These are phyloP conservation scores for Chlamydomonas sp. DNA, from an alignment of 139 green algal species.

Conservation along the genomic window DNA sequence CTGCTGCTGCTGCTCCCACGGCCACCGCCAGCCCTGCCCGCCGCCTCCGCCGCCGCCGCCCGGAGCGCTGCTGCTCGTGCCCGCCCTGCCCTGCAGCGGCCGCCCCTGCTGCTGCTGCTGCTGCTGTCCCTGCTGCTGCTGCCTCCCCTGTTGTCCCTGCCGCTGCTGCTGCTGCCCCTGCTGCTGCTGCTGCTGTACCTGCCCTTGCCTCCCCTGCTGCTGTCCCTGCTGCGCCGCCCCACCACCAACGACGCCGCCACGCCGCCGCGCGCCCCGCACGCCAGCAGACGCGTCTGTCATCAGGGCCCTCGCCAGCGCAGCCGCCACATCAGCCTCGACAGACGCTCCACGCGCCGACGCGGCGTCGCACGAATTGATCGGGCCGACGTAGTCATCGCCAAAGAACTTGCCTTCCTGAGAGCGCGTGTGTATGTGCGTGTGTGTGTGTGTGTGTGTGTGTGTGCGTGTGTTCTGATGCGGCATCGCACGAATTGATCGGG, in stretches of 20 bases:
- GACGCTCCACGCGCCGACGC: conserved; percentile 39
- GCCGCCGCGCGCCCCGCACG: not conserved
- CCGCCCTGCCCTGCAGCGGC: not conserved
- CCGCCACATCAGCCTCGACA: conserved; percentile 53
- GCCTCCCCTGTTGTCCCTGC: not conserved
- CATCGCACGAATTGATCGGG: not conserved
- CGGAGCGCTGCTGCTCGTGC: not conserved
- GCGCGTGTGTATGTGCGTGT: not conserved
- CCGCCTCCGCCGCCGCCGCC: too few species aligned
- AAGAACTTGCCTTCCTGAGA: conserved; percentile 56
- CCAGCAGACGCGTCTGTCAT: not conserved
- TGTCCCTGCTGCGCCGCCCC: conserved; percentile 1
- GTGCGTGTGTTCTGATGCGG: not conserved
- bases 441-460: too few species aligned
- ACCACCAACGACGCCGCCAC: not conserved
- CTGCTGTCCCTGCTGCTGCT: not conserved
- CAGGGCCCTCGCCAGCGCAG: conserved; percentile 41
- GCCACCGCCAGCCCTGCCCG: too few species aligned
- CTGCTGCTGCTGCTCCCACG: not conserved
- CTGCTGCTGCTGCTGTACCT: not conserved
- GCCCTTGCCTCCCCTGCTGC: conserved; percentile 1
- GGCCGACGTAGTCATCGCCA: conserved; percentile 49
- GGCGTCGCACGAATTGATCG: conserved; percentile 37
- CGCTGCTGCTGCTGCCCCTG: not conserved
- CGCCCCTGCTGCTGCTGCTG: not conserved